These are phyloP conservation scores for Capronia coronata DNA, from an alignment of 2,329 filamentous ascomycete species.

Conservation along the genomic window DNA sequence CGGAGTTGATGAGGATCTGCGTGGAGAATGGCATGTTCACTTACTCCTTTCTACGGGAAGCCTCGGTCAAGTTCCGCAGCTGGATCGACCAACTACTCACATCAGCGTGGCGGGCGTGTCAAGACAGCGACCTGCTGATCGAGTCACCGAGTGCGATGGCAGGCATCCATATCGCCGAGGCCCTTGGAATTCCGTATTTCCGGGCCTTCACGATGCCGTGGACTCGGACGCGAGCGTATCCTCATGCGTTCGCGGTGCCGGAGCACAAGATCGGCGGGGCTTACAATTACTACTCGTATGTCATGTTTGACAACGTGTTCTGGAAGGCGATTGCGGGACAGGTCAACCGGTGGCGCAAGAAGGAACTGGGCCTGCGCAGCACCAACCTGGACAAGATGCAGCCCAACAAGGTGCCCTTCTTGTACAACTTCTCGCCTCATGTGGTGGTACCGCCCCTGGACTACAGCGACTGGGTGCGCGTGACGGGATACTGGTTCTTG, in stretches of 20 bases:
- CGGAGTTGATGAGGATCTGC: conserved; percentile 89
- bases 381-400: conserved; percentile 88
- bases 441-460: conserved; percentile 93
- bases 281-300: conserved; percentile 92
- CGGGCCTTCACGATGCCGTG: conserved; percentile 98
- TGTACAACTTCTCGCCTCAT: conserved; percentile 93
- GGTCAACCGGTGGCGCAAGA: conserved; percentile 87
- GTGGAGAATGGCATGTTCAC: conserved; percentile 98
- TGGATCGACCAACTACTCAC: conserved; percentile 87
- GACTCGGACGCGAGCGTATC: conserved; percentile 91
- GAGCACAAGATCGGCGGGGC: conserved; percentile 90
- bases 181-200: conserved; percentile 88
- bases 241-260: conserved; percentile 89
- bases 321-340: conserved; percentile 91
- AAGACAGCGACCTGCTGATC: conserved; percentile 82
- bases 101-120: conserved; percentile 75
- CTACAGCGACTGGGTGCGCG: conserved; percentile 94
- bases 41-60: conserved; percentile 79
- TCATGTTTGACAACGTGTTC: conserved; percentile 94
- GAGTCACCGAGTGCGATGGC: conserved; percentile 96
- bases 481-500: conserved; percentile 97
- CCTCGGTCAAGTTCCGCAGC: conserved; percentile 78
- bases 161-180: conserved; percentile 94
- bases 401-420: conserved; percentile 92
- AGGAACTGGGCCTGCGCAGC: conserved; percentile 66